A percentile compares a stretch with the other conserved stretches of the same genome.
phyloP scores from a whole-genome alignment of 495 filamentous ascomycete species.

The Xylaria curta region DNA sequence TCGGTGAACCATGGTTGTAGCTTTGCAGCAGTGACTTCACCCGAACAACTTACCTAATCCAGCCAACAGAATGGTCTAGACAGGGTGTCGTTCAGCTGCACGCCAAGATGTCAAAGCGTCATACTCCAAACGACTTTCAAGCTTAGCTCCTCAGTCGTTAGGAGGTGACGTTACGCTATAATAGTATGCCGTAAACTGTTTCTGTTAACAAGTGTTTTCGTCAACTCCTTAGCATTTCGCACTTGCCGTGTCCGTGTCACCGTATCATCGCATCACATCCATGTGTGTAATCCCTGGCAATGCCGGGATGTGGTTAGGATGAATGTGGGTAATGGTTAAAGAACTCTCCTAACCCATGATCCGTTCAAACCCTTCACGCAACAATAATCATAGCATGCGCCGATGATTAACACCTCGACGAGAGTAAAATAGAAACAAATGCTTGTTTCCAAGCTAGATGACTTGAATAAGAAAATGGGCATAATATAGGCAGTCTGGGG shows the following conservation, averaged over 20 bases:
- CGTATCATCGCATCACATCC: not conserved
- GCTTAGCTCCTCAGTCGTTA: not conserved
- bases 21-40: not conserved
- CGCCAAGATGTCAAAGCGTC: constrained; percentile 11
- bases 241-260: too few relatives aligned
- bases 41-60: not conserved
- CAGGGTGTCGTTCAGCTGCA: not conserved
- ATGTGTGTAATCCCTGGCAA: not conserved
- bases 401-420: not conserved
- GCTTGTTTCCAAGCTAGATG: not conserved
- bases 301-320: not conserved
- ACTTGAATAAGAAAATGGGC: not conserved
- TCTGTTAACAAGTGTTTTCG: not conserved
- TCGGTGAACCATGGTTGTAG: not conserved
- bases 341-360: not conserved
- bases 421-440: not conserved
- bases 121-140: not conserved
- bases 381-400: not conserved
- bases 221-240: not conserved
- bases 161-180: not conserved
- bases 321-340: not conserved
- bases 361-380: not conserved
- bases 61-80: not conserved
- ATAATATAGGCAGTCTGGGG: not conserved
- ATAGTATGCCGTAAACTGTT: not conserved